A percentile compares a stretch with the other conserved stretches of the same genome.
Conservation (phyloP, 2,329 filamentous ascomycete genomes). For the Paracamarosporium sp. region DNA sequence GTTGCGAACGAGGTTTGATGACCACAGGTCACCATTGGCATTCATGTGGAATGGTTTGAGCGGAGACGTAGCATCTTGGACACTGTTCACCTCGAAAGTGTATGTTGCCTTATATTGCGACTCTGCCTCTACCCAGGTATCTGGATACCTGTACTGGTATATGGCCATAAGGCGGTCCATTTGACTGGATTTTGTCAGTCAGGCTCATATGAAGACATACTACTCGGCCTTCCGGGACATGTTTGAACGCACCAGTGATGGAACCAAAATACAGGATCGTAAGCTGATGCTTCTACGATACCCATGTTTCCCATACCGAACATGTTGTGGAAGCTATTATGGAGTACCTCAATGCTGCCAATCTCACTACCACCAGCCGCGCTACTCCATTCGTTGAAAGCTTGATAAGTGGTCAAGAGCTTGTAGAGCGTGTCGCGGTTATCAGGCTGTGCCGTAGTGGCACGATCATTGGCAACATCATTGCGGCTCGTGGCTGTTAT, state of each 20-base stretch:
- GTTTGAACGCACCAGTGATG: slow-evolving; percentile 30
- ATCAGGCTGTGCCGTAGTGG: slow-evolving; percentile 34
- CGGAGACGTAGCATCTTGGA: slow-evolving; percentile 26
- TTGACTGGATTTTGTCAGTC: slow-evolving; percentile 19
- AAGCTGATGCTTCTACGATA: slow-evolving; percentile 38
- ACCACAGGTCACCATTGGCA: slow-evolving; percentile 38
- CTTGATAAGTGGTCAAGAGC: slow-evolving; percentile 38
- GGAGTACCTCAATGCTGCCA: slow-evolving; percentile 39
- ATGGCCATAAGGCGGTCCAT: slow-evolving; percentile 35
- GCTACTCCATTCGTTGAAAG: slow-evolving; percentile 40
- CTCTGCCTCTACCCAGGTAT: slow-evolving; percentile 39
- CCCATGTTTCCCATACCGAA: slow-evolving; percentile 53
- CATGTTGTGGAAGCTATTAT: slow-evolving; percentile 38
- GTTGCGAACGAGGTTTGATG: slow-evolving; percentile 30
- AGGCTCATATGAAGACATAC: neutral
- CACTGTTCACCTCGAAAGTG: slow-evolving; percentile 23
- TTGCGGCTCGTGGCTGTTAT: slow-evolving; percentile 35
- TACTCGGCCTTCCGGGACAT: neutral
- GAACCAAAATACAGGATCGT: slow-evolving; percentile 42
- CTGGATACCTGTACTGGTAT: slow-evolving; percentile 37
- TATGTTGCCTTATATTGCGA: slow-evolving; percentile 32
- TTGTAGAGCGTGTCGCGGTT: slow-evolving; percentile 42
- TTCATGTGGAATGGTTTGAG: slow-evolving; percentile 43
- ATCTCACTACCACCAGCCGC: slow-evolving; percentile 40
- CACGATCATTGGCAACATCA: slow-evolving; percentile 30